phyloP scores from a whole-genome alignment of 1,284 basidiomycete species.

The Leccinum fuscescens region DNA sequence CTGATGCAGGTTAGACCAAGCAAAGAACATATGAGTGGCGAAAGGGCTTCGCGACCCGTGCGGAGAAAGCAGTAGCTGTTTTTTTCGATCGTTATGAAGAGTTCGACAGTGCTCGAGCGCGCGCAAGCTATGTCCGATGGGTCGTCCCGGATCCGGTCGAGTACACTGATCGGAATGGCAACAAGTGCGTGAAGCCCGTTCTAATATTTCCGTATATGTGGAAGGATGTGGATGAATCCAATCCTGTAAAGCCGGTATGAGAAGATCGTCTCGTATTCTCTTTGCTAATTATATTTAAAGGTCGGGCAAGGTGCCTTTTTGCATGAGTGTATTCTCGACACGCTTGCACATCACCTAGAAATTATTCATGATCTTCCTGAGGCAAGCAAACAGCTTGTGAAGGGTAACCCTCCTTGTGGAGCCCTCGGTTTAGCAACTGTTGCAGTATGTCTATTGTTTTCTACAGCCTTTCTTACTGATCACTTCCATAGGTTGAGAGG shows the following conservation, averaged over 20 bases:
- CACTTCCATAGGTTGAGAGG: no score
- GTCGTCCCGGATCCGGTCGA: background rate
- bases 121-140: background rate
- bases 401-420: no score
- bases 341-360: background rate
- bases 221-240: background rate
- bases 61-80: background rate
- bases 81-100: background rate
- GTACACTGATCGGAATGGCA: background rate
- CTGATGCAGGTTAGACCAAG: background rate
- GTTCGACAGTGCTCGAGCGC: background rate
- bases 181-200: background rate
- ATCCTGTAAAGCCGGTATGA: background rate
- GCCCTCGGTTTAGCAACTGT: no score
- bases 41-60: background rate
- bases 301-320: background rate
- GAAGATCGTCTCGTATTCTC: no score
- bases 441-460: no score
- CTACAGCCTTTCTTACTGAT: no score
- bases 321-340: background rate
- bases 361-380: background rate
- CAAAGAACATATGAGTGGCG: background rate
- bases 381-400: no score
- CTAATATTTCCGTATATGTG: background rate
- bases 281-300: no score